Evolutionary conservation across 441 rosid species (phyloP).

Genomic region (Brassica hybrid): DNA sequence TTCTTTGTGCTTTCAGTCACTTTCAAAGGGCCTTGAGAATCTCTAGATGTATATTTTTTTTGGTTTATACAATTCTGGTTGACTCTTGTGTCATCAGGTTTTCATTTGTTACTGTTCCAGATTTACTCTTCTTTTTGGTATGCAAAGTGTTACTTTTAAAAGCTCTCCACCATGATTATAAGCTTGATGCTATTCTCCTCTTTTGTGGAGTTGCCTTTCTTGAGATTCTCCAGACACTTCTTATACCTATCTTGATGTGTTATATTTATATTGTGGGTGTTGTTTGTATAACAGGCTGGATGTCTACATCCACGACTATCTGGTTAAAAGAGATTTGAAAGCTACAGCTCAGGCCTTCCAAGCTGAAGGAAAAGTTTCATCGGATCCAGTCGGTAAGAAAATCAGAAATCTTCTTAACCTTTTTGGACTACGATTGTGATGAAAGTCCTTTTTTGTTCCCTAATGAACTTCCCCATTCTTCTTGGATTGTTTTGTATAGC

Average conservation of each 20-base stretch:
- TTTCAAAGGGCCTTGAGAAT: slow-evolving; percentile 24
- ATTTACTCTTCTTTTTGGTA: slow-evolving; percentile 1
- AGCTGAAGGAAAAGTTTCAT: slow-evolving; percentile 86
- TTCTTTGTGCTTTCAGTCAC: slow-evolving; percentile 33
- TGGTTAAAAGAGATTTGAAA: slow-evolving; percentile 87
- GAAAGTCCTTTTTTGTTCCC: slow-evolving; percentile 1
- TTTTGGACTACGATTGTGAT: slow-evolving; percentile 1
- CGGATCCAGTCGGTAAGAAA: slow-evolving; percentile 82
- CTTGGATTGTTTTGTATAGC: slow-evolving; percentile 52
- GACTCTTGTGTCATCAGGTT: slow-evolving; percentile 32
- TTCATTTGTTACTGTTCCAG: background rate
- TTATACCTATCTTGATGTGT: background rate
- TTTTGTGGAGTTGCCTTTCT: background rate
- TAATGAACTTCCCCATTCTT: slow-evolving; percentile 16
- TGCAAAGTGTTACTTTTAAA: background rate
- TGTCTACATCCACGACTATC: slow-evolving; percentile 88
- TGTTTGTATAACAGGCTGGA: slow-evolving; percentile 67
- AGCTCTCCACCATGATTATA: background rate
- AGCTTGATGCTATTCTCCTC: background rate
- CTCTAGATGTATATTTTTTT: slow-evolving; percentile 1
- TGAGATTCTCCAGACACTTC: background rate
- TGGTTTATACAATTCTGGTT: slow-evolving; percentile 30
- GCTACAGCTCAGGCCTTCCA: slow-evolving; percentile 91
- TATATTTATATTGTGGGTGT: background rate
- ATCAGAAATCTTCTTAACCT: slow-evolving; percentile 15